A percentile compares a stretch with the other conserved stretches of the same genome.
These are phyloP conservation scores for Komagataella kurtzmanii DNA, from an alignment of 805 yeast species.

Conservation along the genomic window DNA sequence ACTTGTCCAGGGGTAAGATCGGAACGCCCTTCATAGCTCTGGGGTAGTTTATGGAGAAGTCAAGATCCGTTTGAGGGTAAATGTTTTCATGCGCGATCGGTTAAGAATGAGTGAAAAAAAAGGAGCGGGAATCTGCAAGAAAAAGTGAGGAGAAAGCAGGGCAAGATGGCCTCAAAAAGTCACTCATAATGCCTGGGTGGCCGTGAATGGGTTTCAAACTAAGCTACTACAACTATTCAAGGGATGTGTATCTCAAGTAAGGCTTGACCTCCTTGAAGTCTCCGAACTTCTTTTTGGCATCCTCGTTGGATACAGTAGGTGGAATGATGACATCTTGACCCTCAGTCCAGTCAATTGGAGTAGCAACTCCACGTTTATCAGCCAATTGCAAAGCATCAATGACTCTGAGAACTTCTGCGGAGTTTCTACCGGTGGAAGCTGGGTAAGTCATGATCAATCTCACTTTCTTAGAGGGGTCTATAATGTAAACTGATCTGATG, in stretches of 20 bases:
- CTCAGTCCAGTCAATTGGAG: conserved; percentile 84
- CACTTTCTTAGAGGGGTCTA: conserved; percentile 83
- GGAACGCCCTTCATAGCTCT: not conserved
- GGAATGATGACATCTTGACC: conserved; percentile 92
- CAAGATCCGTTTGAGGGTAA: not conserved
- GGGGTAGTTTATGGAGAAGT: not conserved
- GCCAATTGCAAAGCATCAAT: conserved; percentile 79
- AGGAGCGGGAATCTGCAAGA: too few species aligned
- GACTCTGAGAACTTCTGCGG: conserved; percentile 84
- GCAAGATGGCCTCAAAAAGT: not conserved
- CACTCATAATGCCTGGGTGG: not conserved
- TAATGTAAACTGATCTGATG: conserved; percentile 83
- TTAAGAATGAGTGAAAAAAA: not conserved
- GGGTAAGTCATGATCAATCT: conserved; percentile 84
- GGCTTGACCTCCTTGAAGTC: conserved; percentile 81
- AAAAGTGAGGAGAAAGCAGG: not conserved
- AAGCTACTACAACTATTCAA: conserved; percentile 4
- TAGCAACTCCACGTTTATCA: conserved; percentile 72
- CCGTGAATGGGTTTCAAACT: not conserved
- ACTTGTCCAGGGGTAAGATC: not conserved
- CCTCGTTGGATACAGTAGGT: conserved; percentile 70
- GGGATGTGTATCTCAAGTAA: conserved; percentile 63
- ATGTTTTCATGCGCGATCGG: not conserved
- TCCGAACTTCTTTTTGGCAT: conserved; percentile 73
- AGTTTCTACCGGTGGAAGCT: conserved; percentile 89